These are phyloP conservation scores for Lachancea dasiensis DNA, from an alignment of 805 yeast species.

Conservation along the genomic window DNA sequence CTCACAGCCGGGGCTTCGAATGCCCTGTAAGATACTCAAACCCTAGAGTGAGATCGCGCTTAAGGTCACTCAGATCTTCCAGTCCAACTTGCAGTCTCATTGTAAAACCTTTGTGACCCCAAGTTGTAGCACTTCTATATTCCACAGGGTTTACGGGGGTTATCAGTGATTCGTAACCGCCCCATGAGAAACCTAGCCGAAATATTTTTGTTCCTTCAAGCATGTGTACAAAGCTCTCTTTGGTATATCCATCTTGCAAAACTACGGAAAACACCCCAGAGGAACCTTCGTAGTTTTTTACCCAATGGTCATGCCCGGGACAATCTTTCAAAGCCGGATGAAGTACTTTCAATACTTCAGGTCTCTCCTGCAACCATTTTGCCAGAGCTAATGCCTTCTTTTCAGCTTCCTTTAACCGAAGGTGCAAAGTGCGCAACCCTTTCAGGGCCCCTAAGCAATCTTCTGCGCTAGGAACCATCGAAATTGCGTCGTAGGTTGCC, in stretches of 20 bases:
- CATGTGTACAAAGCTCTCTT: conserved; percentile 8
- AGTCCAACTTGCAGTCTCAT: conserved; percentile 13
- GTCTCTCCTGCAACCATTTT: conserved; percentile 6
- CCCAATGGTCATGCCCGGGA: conserved; percentile 10
- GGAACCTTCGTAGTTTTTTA: conserved; percentile 10
- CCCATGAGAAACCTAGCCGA: conserved; percentile 15
- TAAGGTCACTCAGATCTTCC: conserved; percentile 8
- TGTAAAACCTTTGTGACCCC: conserved; percentile 8
- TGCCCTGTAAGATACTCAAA: conserved; percentile 6
- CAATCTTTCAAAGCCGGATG: conserved; percentile 14
- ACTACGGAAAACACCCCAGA: conserved; percentile 14
- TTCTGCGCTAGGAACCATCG: conserved; percentile 13
- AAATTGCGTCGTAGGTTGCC: conserved; percentile 9
- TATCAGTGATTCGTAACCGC: conserved; percentile 14
- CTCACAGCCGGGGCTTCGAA: neutral
- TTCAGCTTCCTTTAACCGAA: conserved; percentile 8
- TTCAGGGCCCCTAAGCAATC: conserved; percentile 12
- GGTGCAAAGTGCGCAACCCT: conserved; percentile 11
- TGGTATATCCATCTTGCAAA: conserved; percentile 8
- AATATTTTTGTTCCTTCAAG: conserved; percentile 12
- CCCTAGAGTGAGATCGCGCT: conserved; percentile 6
- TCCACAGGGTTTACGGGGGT: conserved; percentile 6
- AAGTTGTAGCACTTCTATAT: conserved; percentile 4
- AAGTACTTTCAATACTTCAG: conserved; percentile 11
- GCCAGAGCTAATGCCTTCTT: conserved; percentile 11